phyloP scores from a whole-genome alignment of 176 grass and related monocot species.

The Coix lacrymajobi region DNA sequence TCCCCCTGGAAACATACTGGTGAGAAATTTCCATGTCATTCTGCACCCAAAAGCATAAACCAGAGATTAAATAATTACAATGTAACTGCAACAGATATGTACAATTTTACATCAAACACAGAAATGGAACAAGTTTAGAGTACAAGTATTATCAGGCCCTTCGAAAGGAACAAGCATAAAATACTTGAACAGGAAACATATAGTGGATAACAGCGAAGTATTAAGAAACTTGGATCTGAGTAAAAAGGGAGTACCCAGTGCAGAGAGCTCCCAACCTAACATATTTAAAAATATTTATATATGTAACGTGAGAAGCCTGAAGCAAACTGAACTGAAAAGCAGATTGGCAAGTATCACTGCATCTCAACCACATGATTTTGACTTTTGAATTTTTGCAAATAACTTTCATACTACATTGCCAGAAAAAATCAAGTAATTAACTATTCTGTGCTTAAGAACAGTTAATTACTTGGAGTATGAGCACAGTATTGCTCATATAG shows the following conservation, averaged over 20 bases:
- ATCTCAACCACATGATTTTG: background rate
- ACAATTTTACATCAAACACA: background rate
- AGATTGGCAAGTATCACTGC: background rate
- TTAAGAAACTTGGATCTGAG: too few species aligned
- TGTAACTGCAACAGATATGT: background rate
- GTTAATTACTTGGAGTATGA: too few species aligned
- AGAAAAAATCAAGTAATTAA: too few species aligned
- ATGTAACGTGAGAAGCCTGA: background rate
- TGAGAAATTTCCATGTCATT: constrained; percentile 55
- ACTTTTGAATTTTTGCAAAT: background rate
- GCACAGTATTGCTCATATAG: background rate
- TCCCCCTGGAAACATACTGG: constrained; percentile 19
- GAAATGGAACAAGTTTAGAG: background rate
- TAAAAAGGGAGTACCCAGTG: too few species aligned
- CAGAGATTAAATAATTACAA: background rate
- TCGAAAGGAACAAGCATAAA: background rate
- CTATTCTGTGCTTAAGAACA: too few species aligned
- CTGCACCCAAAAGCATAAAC: constrained; percentile 40
- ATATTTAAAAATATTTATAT: background rate
- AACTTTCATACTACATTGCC: background rate
- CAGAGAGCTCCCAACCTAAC: too few species aligned
- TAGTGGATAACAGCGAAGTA: background rate
- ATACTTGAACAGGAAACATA: background rate
- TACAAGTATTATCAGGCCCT: background rate
- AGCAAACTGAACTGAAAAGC: constrained; percentile 1